Evolutionary conservation across 106 monocot genomes (phyloP).

Genomic region (Chionographis japonica): DNA sequence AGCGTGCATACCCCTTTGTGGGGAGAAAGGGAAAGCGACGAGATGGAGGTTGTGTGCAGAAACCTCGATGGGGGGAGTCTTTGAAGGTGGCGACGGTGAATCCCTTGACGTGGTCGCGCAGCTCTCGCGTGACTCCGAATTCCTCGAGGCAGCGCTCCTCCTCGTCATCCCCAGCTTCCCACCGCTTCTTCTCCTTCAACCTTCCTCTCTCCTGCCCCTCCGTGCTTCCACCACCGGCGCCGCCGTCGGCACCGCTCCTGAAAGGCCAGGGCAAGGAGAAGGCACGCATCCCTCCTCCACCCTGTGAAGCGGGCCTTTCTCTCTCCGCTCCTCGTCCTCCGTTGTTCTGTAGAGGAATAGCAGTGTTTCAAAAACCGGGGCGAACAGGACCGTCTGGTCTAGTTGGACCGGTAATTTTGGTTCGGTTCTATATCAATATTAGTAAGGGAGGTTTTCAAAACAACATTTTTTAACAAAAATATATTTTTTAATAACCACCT

Average conservation of each 20-base stretch:
- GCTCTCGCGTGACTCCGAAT: slow-evolving; percentile 66
- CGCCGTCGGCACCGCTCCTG: not conserved
- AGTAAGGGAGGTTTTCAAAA: no score
- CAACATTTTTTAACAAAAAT: no score
- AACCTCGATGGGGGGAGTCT: slow-evolving; percentile 45
- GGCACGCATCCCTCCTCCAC: slow-evolving; percentile 11
- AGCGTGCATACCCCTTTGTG: no score
- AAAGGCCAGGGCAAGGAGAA: slow-evolving; percentile 35
- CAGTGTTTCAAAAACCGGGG: no score
- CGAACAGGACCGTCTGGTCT: no score
- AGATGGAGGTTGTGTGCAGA: not conserved
- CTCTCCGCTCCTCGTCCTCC: no score
- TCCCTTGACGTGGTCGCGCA: slow-evolving; percentile 46
- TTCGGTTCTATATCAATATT: no score
- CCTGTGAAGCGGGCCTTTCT: not conserved
- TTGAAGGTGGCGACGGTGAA: slow-evolving; percentile 79
- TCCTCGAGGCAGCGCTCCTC: slow-evolving; percentile 28
- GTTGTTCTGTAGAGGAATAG: no score
- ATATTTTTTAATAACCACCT: no score
- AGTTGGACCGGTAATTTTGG: no score
- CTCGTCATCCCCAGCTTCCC: slow-evolving; percentile 5
- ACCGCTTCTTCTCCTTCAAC: not conserved
- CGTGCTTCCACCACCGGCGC: no score
- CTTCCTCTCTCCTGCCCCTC: not conserved
- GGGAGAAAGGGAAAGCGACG: not conserved